These are phyloP conservation scores for Lepidium campestre DNA, from an alignment of 441 rosid species.

Conservation along the genomic window DNA sequence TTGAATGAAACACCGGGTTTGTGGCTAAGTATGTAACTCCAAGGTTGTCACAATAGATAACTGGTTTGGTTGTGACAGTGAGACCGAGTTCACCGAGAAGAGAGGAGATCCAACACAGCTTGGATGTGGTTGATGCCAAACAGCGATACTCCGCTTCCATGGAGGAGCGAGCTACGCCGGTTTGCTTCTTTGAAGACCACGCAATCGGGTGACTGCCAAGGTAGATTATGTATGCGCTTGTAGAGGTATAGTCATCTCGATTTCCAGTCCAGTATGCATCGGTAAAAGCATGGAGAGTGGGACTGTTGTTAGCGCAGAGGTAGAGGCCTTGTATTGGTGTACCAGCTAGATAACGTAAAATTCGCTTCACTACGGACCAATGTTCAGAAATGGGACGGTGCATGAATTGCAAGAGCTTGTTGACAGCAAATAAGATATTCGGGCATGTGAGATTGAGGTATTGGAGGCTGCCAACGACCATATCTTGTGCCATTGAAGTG, in stretches of 20 bases:
- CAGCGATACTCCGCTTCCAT: not conserved
- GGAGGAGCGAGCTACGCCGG: not conserved
- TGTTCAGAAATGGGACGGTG: not conserved
- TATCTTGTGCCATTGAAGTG: accelerated
- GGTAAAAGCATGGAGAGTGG: not conserved
- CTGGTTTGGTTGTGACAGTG: too few relatives aligned
- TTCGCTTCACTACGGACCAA: not conserved
- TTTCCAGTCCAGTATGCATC: not conserved
- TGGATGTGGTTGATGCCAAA: too few relatives aligned
- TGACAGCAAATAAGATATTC: not conserved
- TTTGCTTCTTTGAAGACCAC: not conserved
- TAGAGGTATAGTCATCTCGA: not conserved
- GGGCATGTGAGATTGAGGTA: not conserved
- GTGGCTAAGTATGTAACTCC: too few relatives aligned
- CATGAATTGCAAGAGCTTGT: not conserved
- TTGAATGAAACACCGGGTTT: too few relatives aligned
- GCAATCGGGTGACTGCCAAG: not conserved
- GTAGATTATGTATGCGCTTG: not conserved
- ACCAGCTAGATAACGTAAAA: not conserved
- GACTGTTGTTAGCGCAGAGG: not conserved
- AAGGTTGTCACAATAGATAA: too few relatives aligned
- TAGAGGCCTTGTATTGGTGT: not conserved
- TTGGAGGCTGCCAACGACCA: not conserved
- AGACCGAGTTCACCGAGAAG: too few relatives aligned
- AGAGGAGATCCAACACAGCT: too few relatives aligned